Evolutionary conservation across 306 rosid species (phyloP), one percentile per base, ranked within the genome.

Genomic region (Malus asiatica): DNA sequence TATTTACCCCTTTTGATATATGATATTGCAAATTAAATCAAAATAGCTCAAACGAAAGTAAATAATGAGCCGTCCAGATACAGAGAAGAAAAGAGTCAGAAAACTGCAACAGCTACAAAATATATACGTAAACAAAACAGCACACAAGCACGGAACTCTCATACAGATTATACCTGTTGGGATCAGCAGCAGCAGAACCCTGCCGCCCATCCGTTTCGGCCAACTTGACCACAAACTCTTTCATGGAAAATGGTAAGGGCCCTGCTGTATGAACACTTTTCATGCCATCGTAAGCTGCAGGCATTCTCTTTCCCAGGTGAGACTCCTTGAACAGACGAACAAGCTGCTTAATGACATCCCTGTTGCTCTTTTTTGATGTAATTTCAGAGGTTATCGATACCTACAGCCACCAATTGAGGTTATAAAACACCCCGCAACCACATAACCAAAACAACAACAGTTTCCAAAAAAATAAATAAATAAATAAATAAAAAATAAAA

Each of bases 231-330:
- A 76, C 40, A 40, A 95, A 88, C 1, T 89, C 97, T 51, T 83
- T 88, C 0, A 92, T 80, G 0, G 4, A 0, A 22, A 95, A 95
- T 0, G 98, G 98, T 12, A 95, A 69, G 0, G 86, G 51, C 0
- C 92, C 95, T 0, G 87, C 89, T 0, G 88, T 86, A 16, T 42
- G 90, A 4, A 94, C 68, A 61, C 82, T 89, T 55, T 90, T 94
- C 11, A 88, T 70, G 0, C 98, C 98, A 75, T 92, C 97, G 2
- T 83, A 94, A 0, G 92, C 96, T 0, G 40, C 9, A 6, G 88
- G 25, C 25, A 1, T 25, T 25, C 25, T 25, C 25, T 25, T 25
- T 25, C 25, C 25, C 6, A 94, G 8, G 1, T 68, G 53, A 0
- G 90, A 65, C 4, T 77, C 84, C 0, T 5, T 3, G 8, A 78